A percentile compares a stretch with the other conserved stretches of the same genome.
phyloP scores from a whole-genome alignment of 306 rosid genomes.

The Lathyrus sativus region DNA sequence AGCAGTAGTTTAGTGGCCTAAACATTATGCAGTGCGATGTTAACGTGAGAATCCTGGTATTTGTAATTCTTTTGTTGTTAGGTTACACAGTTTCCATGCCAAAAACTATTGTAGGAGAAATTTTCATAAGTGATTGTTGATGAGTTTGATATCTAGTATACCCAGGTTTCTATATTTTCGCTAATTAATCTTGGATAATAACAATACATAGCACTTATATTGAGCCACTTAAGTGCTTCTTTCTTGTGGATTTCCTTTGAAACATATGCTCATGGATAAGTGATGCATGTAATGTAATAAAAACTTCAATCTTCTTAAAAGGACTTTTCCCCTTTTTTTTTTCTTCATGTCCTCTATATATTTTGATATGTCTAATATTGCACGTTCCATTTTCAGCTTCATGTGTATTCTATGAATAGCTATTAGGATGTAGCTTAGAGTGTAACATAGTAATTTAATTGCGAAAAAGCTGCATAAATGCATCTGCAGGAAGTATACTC shows the following conservation, averaged over 20 bases:
- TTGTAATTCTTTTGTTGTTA: conserved; percentile 35
- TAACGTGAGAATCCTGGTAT: conserved; percentile 19
- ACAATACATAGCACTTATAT: background rate
- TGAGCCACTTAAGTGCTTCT: conserved; percentile 4
- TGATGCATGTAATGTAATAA: conserved; percentile 13
- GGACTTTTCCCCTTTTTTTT: background rate
- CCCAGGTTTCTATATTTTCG: background rate
- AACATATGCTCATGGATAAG: conserved; percentile 3
- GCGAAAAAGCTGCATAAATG: background rate
- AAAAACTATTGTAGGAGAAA: conserved; percentile 21
- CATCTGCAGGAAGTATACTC: background rate
- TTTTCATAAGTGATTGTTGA: conserved; percentile 11
- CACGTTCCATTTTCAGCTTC: background rate
- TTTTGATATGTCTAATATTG: background rate
- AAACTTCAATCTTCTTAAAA: background rate
- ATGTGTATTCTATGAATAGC: background rate
- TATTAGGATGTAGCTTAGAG: conserved; percentile 6
- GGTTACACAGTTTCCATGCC: conserved; percentile 18
- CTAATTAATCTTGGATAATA: conserved; percentile 11
- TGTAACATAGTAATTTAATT: background rate
- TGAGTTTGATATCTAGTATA: conserved; percentile 13
- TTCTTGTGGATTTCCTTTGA: conserved; percentile 3
- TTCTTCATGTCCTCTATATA: background rate
- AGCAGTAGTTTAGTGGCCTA: conserved; percentile 35
- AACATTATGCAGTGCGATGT: conserved; percentile 11